phyloP scores from a whole-genome alignment of 2,329 filamentous ascomycete genomes.

The Calonectria ilicicola region DNA sequence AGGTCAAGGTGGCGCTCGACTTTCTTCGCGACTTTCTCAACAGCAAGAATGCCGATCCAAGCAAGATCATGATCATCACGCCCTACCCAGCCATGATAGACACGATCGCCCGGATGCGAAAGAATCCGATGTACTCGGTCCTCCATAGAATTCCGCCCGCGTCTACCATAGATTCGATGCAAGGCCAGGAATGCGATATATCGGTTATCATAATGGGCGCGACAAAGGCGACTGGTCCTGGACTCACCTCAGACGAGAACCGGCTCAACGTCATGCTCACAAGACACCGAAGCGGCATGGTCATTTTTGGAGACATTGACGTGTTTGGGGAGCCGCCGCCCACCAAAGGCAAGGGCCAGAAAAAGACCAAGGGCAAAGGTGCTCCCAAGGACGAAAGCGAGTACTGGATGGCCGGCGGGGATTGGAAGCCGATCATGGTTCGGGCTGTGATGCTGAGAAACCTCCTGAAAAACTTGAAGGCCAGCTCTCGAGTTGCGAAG shows the following conservation, averaged over 20 bases:
- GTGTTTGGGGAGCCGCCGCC: background rate
- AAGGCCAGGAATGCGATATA: slow-evolving; percentile 40
- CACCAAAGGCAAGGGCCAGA: too few species aligned
- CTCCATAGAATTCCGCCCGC: slow-evolving; percentile 26
- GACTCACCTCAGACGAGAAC: slow-evolving; percentile 25
- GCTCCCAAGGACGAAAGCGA: too few species aligned
- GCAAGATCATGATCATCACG: slow-evolving; percentile 25
- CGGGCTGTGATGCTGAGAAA: too few species aligned
- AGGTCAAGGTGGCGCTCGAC: slow-evolving; percentile 32
- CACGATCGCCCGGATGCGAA: slow-evolving; percentile 13
- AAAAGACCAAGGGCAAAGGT: too few species aligned
- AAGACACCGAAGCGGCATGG: slow-evolving; percentile 26
- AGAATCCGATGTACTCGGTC: background rate
- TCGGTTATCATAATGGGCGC: slow-evolving; percentile 28
- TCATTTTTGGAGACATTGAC: slow-evolving; percentile 33
- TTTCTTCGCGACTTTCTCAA: slow-evolving; percentile 25
- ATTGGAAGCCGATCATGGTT: too few species aligned
- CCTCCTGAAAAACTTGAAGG: too few species aligned
- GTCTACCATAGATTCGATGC: slow-evolving; percentile 33
- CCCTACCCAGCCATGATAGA: slow-evolving; percentile 34
- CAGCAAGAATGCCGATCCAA: background rate
- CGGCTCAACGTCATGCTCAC: slow-evolving; percentile 35
- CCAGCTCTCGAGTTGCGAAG: too few species aligned
- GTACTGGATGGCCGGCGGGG: too few species aligned
- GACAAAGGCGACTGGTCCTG: slow-evolving; percentile 8